Evolutionary conservation across 495 filamentous ascomycete genomes (phyloP).

Genomic region (Bathelium albidoporum): DNA sequence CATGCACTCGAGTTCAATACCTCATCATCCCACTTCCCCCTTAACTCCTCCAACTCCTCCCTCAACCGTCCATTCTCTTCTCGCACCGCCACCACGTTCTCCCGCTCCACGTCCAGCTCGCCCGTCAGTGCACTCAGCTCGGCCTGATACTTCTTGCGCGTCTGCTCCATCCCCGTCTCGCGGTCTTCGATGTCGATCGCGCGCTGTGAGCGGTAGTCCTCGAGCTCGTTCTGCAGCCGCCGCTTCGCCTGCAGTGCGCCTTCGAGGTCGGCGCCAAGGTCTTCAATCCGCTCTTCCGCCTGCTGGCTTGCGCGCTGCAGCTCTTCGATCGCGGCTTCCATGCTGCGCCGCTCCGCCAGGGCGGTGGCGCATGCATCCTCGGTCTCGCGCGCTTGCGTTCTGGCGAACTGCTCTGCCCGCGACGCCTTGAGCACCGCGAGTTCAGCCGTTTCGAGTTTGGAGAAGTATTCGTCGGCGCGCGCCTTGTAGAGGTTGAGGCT

Average conservation of each 20-base stretch:
- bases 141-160: conserved; percentile 89
- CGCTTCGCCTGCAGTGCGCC: conserved; percentile 84
- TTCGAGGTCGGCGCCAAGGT: conserved; percentile 80
- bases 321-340: conserved; percentile 82
- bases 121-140: conserved; percentile 82
- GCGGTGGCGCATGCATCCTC: conserved; percentile 85
- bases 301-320: conserved; percentile 80
- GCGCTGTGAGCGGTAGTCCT: conserved; percentile 90
- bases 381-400: conserved; percentile 73
- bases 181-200: conserved; percentile 97
- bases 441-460: conserved; percentile 93
- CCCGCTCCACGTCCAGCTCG: conserved; percentile 86
- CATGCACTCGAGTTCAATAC: conserved; percentile 95
- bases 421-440: conserved; percentile 88
- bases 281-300: conserved; percentile 83
- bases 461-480: conserved; percentile 93
- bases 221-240: conserved; percentile 90
- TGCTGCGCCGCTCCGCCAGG: conserved; percentile 84
- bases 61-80: conserved; percentile 57
- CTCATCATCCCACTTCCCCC: conserved; percentile 97
- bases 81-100: conserved; percentile 62
- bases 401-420: conserved; percentile 88
- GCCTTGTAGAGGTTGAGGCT: conserved; percentile 85
- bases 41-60: conserved; percentile 88
- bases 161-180: conserved; percentile 92